Evolutionary conservation across 2,329 filamentous ascomycete species (phyloP), one percentile per base, ranked within the genome.

Genomic region (Dothistroma pini): DNA sequence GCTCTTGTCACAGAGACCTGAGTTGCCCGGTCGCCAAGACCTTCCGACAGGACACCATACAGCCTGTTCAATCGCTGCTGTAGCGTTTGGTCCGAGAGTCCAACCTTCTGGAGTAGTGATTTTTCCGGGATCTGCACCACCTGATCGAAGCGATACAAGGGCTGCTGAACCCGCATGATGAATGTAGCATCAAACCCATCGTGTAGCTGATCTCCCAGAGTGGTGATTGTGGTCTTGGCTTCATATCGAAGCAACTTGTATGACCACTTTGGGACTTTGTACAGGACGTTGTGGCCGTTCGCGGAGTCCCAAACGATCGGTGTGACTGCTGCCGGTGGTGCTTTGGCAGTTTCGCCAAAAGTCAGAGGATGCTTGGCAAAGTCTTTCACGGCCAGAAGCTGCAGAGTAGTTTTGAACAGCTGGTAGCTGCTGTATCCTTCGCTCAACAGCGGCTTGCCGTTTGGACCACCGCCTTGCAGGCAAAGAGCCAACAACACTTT

Each of bases 321-420:
- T 0, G 80, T 77, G 58, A 74, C 75, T 12, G 76, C 81, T 66
- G 76, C 69, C 9, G 73, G 63, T 75, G 62, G 62, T 56, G 73
- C 52, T 57, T 71, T 68, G 47, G 29, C 70, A 66, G 61, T 79
- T 14, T 81, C 69, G 71, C 75, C 70, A 67, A 81, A 67, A 60
- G 86, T 70, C 64, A 80, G 63, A 71, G 86, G 66, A 85, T 89
- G 67, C 68, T 85, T 88, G 59, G 79, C 80, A 58, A 97, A 79
- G 70, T 96, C 88, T 41, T 85, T 88, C 1, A 85, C 83, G 1
- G 89, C 86, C 19, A 99, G 79, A 67, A 93, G 95, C 72, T 97
- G 93, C n/a, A 99, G 79, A 1, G 88, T 87, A 2, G 91, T 93
- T 76, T 97, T 97, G 83, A 99, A 97, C 50, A 97, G 82, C 75